Conservation (phyloP, 148 eudicot genomes). For the Rhododendron griersonianum region DNA sequence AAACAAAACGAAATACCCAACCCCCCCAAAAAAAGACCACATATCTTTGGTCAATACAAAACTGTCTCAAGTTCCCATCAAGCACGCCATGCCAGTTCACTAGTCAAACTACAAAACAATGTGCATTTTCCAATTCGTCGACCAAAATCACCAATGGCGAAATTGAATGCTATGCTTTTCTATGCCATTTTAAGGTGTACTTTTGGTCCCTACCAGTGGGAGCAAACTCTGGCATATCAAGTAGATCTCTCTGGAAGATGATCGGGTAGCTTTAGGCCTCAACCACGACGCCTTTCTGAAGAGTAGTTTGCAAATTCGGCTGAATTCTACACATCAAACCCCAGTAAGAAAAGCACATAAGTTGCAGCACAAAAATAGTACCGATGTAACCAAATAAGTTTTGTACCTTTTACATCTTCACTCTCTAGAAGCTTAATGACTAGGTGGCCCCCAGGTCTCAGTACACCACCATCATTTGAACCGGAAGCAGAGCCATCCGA, state of each 20-base stretch:
- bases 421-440: conserved; percentile 84
- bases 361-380: neutral
- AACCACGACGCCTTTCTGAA: conserved; percentile 76
- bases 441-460: conserved; percentile 71
- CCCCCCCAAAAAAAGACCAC: neutral
- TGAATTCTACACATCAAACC: conserved; percentile 49
- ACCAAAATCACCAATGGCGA: neutral
- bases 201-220: neutral
- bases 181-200: neutral
- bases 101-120: neutral
- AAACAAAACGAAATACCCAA: neutral
- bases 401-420: conserved; percentile 66
- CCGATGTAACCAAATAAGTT: neutral
- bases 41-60: neutral
- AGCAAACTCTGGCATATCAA: conserved; percentile 77
- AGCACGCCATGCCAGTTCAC: neutral
- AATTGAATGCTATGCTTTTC: neutral
- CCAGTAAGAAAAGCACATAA: neutral
- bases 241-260: conserved; percentile 87
- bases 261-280: conserved; percentile 94
- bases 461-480: conserved; percentile 38
- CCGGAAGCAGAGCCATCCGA: conserved; percentile 12
- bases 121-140: neutral
- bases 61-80: neutral
- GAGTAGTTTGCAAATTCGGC: conserved; percentile 70